Evolutionary conservation across 208 protist species (phyloP).

Genomic region (Trypanosoma caninum): DNA sequence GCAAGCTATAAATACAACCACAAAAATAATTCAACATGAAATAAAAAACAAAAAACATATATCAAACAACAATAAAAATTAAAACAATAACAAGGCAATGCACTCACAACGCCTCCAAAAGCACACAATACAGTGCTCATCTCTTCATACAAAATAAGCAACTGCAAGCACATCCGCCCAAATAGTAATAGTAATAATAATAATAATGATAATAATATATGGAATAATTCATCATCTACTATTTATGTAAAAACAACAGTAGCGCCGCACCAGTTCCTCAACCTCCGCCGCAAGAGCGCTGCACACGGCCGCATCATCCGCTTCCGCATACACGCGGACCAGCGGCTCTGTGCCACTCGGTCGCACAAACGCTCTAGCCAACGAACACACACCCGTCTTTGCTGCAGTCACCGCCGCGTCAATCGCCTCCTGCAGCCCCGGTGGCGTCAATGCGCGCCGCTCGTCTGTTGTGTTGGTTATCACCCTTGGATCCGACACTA

Average conservation of each 20-base stretch:
- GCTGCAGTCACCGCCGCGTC: slow-evolving; percentile 52
- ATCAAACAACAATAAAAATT: not conserved
- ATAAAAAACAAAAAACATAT: not conserved
- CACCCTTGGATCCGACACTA: slow-evolving; percentile 36
- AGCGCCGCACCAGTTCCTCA: slow-evolving; percentile 30
- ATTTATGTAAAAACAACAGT: too few species aligned
- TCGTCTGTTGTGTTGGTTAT: slow-evolving; percentile 82
- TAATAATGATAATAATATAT: too few species aligned
- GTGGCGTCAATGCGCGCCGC: slow-evolving; percentile 40
- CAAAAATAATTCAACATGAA: not conserved
- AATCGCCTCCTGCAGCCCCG: slow-evolving; percentile 80
- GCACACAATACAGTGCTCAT: too few species aligned
- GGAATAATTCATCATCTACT: not conserved
- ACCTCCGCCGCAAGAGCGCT: slow-evolving; percentile 34
- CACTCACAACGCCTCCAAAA: too few species aligned
- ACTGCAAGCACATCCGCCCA: too few species aligned
- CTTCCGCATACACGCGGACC: slow-evolving; percentile 90
- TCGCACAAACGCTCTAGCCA: slow-evolving; percentile 84
- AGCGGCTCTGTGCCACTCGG: slow-evolving; percentile 95
- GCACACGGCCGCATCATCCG: slow-evolving; percentile 27
- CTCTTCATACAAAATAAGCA: too few species aligned
- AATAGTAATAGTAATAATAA: too few species aligned
- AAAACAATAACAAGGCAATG: too few species aligned
- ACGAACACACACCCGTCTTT: not conserved
- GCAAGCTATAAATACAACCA: not conserved